These are phyloP conservation scores for Calocybe gambosa DNA, from an alignment of 1,284 basidiomycete genomes.

Conservation along the genomic window DNA sequence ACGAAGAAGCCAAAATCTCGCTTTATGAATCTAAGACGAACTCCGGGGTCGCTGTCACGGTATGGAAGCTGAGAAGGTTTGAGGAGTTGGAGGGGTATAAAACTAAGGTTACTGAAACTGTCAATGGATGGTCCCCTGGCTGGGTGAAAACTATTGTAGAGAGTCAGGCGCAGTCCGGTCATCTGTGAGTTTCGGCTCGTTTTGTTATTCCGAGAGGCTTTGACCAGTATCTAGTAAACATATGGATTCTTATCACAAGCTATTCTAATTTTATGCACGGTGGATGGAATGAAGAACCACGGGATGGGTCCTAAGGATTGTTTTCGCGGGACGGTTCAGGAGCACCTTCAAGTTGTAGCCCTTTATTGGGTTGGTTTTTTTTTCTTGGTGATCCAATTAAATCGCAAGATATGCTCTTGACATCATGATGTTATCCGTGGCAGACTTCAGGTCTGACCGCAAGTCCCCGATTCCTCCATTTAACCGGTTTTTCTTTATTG, in stretches of 20 bases:
- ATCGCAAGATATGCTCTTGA: no score
- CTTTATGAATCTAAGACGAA: slow-evolving; percentile 27
- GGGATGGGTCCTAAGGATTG: no score
- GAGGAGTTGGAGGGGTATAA: slow-evolving; percentile 18
- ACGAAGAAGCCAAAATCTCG: slow-evolving; percentile 19
- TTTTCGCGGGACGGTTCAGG: no score
- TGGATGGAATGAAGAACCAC: no score
- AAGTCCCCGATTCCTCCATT: no score
- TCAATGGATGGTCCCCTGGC: slow-evolving; percentile 25
- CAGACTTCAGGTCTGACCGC: no score
- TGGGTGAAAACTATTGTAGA: slow-evolving; percentile 25
- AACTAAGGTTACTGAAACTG: slow-evolving; percentile 27
- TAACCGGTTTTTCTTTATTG: no score
- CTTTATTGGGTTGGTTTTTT: no score
- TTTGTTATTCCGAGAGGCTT: not conserved
- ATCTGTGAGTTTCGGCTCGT: slow-evolving; percentile 23
- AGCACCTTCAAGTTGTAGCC: not conserved
- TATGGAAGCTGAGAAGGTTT: slow-evolving; percentile 29
- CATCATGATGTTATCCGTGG: no score
- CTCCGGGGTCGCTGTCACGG: slow-evolving; percentile 18
- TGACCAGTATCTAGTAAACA: slow-evolving; percentile 19
- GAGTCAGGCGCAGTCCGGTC: slow-evolving; percentile 20
- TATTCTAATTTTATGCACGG: slow-evolving; percentile 19
- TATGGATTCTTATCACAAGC: slow-evolving; percentile 23
- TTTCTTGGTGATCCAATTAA: no score